Evolutionary conservation across 805 yeast genomes (phyloP).

Genomic region (Torulaspora delbrueckii): DNA sequence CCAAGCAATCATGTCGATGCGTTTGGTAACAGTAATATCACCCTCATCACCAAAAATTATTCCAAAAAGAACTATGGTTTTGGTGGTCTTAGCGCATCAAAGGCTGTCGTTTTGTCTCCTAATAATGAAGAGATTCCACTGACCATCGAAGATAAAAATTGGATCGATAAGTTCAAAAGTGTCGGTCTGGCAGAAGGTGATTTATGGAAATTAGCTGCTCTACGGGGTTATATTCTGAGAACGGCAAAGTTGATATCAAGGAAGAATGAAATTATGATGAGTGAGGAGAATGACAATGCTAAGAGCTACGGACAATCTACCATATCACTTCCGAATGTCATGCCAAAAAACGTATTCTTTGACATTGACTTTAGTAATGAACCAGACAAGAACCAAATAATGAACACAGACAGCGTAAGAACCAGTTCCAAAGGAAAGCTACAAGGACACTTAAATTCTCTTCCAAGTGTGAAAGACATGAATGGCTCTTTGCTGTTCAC

Average conservation of each 20-base stretch:
- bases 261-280: conserved; percentile 13
- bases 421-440: neutral
- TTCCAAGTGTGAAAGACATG: conserved; percentile 20
- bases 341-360: conserved; percentile 51
- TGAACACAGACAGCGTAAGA: neutral
- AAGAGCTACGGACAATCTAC: conserved; percentile 22
- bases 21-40: conserved; percentile 40
- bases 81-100: conserved; percentile 14
- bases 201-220: conserved; percentile 73
- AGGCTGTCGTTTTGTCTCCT: conserved; percentile 33
- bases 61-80: conserved; percentile 30
- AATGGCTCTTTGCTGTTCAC: conserved; percentile 36
- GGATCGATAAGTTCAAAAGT: conserved; percentile 66
- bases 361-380: conserved; percentile 35
- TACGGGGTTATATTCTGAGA: conserved; percentile 63
- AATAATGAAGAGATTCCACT: conserved; percentile 47
- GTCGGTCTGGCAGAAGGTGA: conserved; percentile 72
- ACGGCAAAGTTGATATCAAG: conserved; percentile 46
- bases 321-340: conserved; percentile 25
- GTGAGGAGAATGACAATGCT: conserved; percentile 23
- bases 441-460: neutral
- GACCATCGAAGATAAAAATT: conserved; percentile 60
- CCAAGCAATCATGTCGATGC: conserved; percentile 38
- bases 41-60: conserved; percentile 29
- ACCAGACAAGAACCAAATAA: conserved; percentile 1